Conservation (phyloP, 441 rosid genomes). For the Erodium texanum region DNA sequence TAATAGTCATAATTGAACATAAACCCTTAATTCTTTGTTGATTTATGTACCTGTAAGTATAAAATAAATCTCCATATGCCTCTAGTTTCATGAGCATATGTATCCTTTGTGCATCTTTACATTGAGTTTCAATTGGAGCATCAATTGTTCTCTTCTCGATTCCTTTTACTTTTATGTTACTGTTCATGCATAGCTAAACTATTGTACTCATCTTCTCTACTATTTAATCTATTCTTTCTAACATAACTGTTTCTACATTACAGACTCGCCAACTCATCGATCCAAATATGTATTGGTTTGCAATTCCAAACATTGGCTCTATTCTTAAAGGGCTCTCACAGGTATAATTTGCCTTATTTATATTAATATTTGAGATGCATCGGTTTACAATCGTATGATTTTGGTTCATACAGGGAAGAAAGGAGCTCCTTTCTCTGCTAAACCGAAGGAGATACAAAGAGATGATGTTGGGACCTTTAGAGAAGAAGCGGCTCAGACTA, state of each 20-base stretch:
- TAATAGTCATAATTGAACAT: background rate
- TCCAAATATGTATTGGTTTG: conserved; percentile 83
- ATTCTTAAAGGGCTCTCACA: conserved; percentile 77
- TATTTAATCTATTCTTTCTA: too few species aligned
- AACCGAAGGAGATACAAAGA: conserved; percentile 73
- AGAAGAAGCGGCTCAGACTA: conserved; percentile 65
- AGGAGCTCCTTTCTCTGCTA: conserved; percentile 71
- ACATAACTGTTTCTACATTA: background rate
- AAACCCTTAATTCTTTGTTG: background rate
- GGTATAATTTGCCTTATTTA: conserved; percentile 31
- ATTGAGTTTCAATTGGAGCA: too few species aligned
- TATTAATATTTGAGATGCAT: background rate
- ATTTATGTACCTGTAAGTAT: background rate
- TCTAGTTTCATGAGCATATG: background rate
- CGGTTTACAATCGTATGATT: conserved; percentile 10
- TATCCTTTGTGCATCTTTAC: too few species aligned
- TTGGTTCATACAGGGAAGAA: conserved; percentile 55
- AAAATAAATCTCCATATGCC: background rate
- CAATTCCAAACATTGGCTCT: conserved; percentile 77
- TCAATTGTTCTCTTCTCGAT: background rate
- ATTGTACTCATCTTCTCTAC: too few species aligned
- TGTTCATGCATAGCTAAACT: background rate
- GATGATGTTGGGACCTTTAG: conserved; percentile 71
- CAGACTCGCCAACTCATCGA: conserved; percentile 87
- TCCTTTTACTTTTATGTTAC: background rate